Evolutionary conservation across 1,284 basidiomycete species (phyloP), one percentile per base, ranked within the genome.

Genomic region (Fomes fomentarius): DNA sequence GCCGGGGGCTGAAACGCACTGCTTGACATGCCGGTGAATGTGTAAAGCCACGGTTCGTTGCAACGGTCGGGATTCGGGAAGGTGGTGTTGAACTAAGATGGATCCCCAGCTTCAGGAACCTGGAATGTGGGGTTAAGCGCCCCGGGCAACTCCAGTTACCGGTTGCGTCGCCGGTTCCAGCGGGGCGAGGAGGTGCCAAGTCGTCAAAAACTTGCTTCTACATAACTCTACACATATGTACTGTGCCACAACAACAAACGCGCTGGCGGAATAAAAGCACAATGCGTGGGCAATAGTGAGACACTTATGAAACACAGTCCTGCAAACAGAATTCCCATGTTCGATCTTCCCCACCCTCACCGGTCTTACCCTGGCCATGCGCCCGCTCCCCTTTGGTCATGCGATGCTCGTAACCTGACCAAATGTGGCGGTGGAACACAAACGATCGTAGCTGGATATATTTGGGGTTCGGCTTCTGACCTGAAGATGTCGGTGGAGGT

Each of bases 361-460:
- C 87, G 0, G 85, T 85, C 60, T 72, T 89, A 6, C 84, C 86
- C 17, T 75, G 75, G 2, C 87, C 87, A 58, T 83, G 77, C 0
- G 74, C 85, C 56, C 87, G 74, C 65, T 84, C 86, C 12, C 95
- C 95, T 62, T 96, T 90, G 1, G 96, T 98, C 81, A 96, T 89
- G 11, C 93, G 77, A 72, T 98, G 96, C 61, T 88, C 87, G 65
- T 98, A 98, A 0, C 92, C 94, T 44, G 81, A 81, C 85, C 93
- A 98, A 0, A 76, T 66, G 12, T 70, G 71, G 24, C 92, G 80
- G 41, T 85, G 76, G 65, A 99, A 99, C 22, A 75, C 79, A 69
- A 96, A 98, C 1, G 93, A 95, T 22, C 94, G 81, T 43, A 95
- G 73, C 4, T 93, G 78, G 2, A 74, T 81, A 67, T 91, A 98